Base-by-base conservation (phyloP, 2,329 filamentous ascomycete genomes). In the Ophiostoma himal-ulmi region DNA sequence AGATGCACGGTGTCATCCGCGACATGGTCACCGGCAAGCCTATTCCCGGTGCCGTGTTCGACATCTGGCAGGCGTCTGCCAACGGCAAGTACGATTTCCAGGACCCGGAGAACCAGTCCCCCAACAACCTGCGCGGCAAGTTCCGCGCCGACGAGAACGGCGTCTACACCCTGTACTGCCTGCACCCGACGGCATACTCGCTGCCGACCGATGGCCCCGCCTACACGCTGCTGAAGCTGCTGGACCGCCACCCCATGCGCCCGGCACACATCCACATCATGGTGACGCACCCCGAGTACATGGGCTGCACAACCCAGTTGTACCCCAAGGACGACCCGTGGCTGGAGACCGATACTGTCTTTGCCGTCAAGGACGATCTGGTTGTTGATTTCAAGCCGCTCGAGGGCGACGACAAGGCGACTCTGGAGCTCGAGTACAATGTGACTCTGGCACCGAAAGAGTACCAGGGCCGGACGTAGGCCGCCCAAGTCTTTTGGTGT, bases 61-160 rank as follows among this genome's bases (percentile, higher is more conserved):
- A 94, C 76, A 84, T 94, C 69, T 95, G 91, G 73, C 89, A 94
- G 76, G 90, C 91, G 0, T 90, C 87, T 0, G 90, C 91, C 41
- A 94, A 94, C 76, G 82, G 86, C 79, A 78, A 76, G 77, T 87
- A 87, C 74, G 89, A 91, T 78, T 87, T 90, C 79, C 88, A 90
- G 78, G 89, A 91, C 75, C 83, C 86, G 0, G 81, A 88, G 17
- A 88, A 91, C 78, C 83, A 86, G 70, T 74, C 76, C 4, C 88
- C 89, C 72, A 86, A 86, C 79, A 91, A 91, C 76, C 81, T 91
- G 41, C 83, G 89, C 17, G 89, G 89, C 54, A 87, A 86, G 74
- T 90, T 91, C 76, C 84, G 81, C 68, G 89, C 89, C 10, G 84
- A 88, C 74, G 81, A 82, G 65, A 81, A 89, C 66, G 89, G 89